Evolutionary conservation across 768 basidiomycete genomes (phyloP).

Genomic region (Pleurotus giganteus): DNA sequence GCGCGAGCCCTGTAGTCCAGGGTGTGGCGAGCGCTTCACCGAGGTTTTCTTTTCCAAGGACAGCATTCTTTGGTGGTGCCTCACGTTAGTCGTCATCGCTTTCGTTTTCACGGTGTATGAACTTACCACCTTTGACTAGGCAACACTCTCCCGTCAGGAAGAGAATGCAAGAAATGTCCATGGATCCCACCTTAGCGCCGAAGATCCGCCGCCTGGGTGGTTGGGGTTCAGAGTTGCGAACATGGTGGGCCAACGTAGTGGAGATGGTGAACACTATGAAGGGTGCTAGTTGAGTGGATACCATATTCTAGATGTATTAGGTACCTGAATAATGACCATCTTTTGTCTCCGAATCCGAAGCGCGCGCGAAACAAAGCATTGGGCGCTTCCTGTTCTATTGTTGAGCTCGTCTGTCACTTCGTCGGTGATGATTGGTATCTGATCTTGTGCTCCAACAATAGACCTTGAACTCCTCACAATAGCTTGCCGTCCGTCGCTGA

Average conservation of each 20-base stretch:
- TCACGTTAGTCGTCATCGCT: constrained; percentile 16
- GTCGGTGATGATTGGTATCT: neutral
- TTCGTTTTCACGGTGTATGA: neutral
- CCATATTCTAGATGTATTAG: too few species aligned
- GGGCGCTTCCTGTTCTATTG: too few species aligned
- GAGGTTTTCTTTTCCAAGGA: constrained; percentile 45
- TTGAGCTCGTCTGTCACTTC: neutral
- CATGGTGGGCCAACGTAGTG: constrained; percentile 38
- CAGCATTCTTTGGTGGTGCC: constrained; percentile 52
- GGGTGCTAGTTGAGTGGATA: neutral
- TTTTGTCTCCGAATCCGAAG: too few species aligned
- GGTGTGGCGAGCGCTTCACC: constrained; percentile 40
- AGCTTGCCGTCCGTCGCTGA: neutral
- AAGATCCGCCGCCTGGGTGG: constrained; percentile 53
- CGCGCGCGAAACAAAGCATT: neutral
- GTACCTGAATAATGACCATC: too few species aligned
- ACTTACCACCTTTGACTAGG: constrained; percentile 11
- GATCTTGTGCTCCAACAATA: neutral
- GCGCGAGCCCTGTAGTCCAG: constrained; percentile 40
- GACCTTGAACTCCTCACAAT: neutral
- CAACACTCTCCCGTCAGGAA: constrained; percentile 34
- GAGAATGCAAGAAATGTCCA: constrained; percentile 25
- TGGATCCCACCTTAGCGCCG: constrained; percentile 17
- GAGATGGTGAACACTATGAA: constrained; percentile 20
- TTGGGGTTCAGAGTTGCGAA: constrained; percentile 40